phyloP scores from a whole-genome alignment of 192 early-diverging fungal species.

The Phlyctochytrium arcticum region DNA sequence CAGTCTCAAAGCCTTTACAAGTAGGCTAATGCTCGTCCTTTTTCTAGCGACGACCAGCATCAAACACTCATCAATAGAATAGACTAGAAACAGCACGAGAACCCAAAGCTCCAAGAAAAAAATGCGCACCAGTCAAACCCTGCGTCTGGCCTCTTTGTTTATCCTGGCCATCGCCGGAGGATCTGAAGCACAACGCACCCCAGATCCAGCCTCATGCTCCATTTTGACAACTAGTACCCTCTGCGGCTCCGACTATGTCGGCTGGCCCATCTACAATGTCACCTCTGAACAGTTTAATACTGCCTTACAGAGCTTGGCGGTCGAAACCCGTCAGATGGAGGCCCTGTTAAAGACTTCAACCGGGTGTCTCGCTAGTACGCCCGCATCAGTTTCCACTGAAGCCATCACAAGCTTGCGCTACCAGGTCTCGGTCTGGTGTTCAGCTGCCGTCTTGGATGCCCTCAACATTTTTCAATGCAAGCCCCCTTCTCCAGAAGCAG shows the following conservation, averaged over 20 bases:
- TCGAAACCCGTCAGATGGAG: background rate
- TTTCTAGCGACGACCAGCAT: too few relatives aligned
- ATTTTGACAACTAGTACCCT: background rate
- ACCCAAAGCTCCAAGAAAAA: too few relatives aligned
- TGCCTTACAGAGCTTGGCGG: background rate
- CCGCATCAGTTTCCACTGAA: background rate
- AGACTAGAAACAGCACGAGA: too few relatives aligned
- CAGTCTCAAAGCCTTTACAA: too few relatives aligned
- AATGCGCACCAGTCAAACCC: too few relatives aligned
- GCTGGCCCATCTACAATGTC: background rate
- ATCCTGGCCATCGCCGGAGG: too few relatives aligned
- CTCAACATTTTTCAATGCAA: background rate
- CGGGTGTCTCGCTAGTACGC: background rate
- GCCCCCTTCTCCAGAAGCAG: background rate
- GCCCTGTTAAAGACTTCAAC: background rate
- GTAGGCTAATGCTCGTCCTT: too few relatives aligned
- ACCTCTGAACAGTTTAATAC: background rate
- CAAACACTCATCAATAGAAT: too few relatives aligned
- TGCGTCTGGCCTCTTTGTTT: too few relatives aligned
- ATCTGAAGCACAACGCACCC: too few relatives aligned
- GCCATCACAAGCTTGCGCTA: background rate
- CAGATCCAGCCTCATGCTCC: too few relatives aligned
- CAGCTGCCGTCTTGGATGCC: background rate
- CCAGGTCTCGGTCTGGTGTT: background rate
- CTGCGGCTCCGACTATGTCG: background rate